phyloP scores from a whole-genome alignment of 1,284 basidiomycete genomes.

The Puccinia coronata region DNA sequence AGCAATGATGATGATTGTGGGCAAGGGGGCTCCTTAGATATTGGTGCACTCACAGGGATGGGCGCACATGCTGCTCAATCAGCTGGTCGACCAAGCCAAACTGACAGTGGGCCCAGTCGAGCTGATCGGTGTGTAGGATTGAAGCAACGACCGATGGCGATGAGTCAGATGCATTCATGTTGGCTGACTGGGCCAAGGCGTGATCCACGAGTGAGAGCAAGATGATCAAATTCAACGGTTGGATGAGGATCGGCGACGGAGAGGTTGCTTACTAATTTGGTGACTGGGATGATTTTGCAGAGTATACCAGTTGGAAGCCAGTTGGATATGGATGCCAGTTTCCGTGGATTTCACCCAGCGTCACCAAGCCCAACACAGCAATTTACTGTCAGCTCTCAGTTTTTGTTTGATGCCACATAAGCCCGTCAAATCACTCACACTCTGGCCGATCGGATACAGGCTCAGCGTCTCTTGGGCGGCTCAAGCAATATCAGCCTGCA shows the following conservation, averaged over 20 bases:
- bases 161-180: background rate
- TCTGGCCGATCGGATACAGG: constrained; percentile 35
- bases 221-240: constrained; percentile 2
- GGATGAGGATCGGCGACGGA: constrained; percentile 26
- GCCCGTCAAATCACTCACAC: constrained; percentile 5
- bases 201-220: constrained; percentile 31
- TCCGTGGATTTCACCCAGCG: background rate
- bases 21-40: constrained; percentile 6
- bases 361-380: background rate
- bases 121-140: background rate
- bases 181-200: constrained; percentile 24
- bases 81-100: constrained; percentile 20
- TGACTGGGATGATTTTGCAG: background rate
- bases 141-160: background rate
- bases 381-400: background rate
- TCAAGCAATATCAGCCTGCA: constrained; percentile 37
- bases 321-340: too few species aligned
- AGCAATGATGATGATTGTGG: background rate
- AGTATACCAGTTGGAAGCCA: constrained; percentile 4
- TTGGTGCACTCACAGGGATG: background rate
- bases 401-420: background rate
- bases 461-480: background rate
- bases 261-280: constrained; percentile 7
- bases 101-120: constrained; percentile 22
- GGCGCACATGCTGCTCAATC: constrained; percentile 30